Percentiles rank a stretch among this genome's conserved stretches.
Evolutionary conservation across 1,284 basidiomycete species (phyloP).

Genomic region (Cryptococcus jaspeensis): DNA sequence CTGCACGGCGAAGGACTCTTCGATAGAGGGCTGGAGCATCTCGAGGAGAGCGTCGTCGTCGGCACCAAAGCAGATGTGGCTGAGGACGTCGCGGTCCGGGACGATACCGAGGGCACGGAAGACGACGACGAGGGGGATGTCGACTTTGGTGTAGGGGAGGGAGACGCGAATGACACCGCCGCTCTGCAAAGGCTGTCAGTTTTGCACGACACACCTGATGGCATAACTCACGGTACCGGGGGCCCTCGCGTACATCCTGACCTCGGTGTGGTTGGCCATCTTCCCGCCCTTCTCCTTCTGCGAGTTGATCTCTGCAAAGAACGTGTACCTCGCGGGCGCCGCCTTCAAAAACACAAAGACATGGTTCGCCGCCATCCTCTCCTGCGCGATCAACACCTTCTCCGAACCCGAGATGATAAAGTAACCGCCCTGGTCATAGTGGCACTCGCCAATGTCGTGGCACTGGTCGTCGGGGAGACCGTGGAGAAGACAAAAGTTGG

Average conservation of each 20-base stretch:
- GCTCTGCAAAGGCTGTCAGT: constrained; percentile 54
- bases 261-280: constrained; percentile 96
- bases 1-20: constrained; percentile 97
- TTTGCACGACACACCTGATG: not conserved
- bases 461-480: constrained; percentile 75
- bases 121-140: constrained; percentile 98
- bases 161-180: constrained; percentile 96
- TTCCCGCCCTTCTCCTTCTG: constrained; percentile 98
- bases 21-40: constrained; percentile 98
- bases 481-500: constrained; percentile 89
- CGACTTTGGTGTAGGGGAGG: constrained; percentile 96
- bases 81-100: constrained; percentile 94
- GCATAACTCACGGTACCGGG: constrained; percentile 22
- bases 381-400: constrained; percentile 98
- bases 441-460: constrained; percentile 93
- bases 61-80: constrained; percentile 98
- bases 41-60: constrained; percentile 95
- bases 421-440: constrained; percentile 95
- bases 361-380: constrained; percentile 99
- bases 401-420: constrained; percentile 99
- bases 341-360: constrained; percentile 99
- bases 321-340: constrained; percentile 85
- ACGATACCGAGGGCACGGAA: constrained; percentile 98
- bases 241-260: constrained; percentile 91
- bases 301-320: constrained; percentile 94